A percentile compares a stretch with the other conserved stretches of the same genome.
phyloP scores from a whole-genome alignment of 805 yeast genomes.

The Torulaspora delbrueckii region DNA sequence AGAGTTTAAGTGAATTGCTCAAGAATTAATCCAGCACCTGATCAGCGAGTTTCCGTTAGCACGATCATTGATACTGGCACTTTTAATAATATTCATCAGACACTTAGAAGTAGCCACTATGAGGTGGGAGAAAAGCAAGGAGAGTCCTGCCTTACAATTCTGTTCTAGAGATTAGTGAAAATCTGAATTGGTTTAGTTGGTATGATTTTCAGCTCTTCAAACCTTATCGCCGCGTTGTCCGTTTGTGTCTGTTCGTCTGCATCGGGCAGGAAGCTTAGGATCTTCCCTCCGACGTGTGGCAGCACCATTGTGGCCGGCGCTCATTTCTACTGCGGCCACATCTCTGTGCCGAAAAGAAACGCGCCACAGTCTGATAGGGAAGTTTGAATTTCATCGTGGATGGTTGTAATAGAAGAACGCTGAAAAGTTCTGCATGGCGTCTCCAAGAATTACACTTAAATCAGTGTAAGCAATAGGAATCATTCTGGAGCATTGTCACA shows the following conservation, averaged over 20 bases:
- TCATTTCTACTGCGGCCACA: background rate
- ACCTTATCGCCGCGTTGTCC: background rate
- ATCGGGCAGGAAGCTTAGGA: background rate
- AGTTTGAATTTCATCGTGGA: background rate
- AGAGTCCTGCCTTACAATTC: no score
- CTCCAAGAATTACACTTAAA: background rate
- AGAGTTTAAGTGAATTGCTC: no score
- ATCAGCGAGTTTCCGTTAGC: no score
- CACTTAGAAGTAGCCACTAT: no score
- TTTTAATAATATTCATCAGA: no score
- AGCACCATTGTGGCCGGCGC: slow-evolving; percentile 2
- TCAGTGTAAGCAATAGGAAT: background rate
- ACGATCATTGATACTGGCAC: no score
- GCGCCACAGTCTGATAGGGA: background rate
- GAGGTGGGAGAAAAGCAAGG: no score
- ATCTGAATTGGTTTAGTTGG: no score
- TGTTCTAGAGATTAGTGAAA: no score
- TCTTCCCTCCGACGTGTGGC: slow-evolving; percentile 1
- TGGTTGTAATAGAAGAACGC: background rate
- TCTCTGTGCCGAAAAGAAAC: slow-evolving; percentile 1
- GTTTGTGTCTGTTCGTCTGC: background rate
- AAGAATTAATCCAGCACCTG: no score
- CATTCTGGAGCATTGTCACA: background rate
- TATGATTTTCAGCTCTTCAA: background rate
- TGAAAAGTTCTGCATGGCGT: background rate